A percentile compares a stretch with the other conserved stretches of the same genome.
phyloP scores from a whole-genome alignment of 805 yeast species.

The Saturnispora quitensis region DNA sequence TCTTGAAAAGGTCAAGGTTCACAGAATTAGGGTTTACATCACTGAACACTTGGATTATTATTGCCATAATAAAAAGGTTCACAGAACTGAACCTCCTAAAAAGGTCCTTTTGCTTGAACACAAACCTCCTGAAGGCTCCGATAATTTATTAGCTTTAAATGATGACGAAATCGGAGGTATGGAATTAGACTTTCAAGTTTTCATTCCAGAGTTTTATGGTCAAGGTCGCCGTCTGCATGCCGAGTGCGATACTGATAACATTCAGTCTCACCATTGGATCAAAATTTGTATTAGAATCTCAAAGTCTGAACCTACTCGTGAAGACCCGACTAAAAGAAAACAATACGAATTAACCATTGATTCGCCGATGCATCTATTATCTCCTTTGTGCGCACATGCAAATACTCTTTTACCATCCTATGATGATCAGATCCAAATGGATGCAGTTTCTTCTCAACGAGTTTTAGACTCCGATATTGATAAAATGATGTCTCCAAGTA shows the following conservation, averaged over 20 bases:
- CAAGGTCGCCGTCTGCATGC: slow-evolving; percentile 62
- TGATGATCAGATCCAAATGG: slow-evolving; percentile 23
- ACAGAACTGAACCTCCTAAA: slow-evolving; percentile 82
- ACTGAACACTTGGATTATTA: slow-evolving; percentile 89
- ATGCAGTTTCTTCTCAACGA: neutral
- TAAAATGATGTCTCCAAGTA: slow-evolving; percentile 20
- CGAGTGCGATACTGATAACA: slow-evolving; percentile 69
- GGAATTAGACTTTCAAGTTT: slow-evolving; percentile 81
- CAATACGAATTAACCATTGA: slow-evolving; percentile 94
- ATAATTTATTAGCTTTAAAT: slow-evolving; percentile 37
- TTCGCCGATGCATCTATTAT: slow-evolving; percentile 80
- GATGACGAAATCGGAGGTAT: slow-evolving; percentile 53
- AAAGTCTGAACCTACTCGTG: slow-evolving; percentile 44
- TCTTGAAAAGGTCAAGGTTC: slow-evolving; percentile 76
- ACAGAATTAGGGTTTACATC: slow-evolving; percentile 73
- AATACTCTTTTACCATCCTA: slow-evolving; percentile 73
- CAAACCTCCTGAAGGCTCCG: slow-evolving; percentile 45
- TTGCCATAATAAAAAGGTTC: slow-evolving; percentile 78
- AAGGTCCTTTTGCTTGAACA: slow-evolving; percentile 77
- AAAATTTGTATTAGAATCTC: slow-evolving; percentile 80
- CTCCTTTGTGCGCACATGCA: slow-evolving; percentile 71
- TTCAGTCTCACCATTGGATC: slow-evolving; percentile 93
- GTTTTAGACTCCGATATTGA: slow-evolving; percentile 12
- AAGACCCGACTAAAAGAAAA: slow-evolving; percentile 49
- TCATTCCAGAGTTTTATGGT: slow-evolving; percentile 61